Evolutionary conservation across 73 alveolate genomes (phyloP).

Genomic region (Paramecium pentaurelia): DNA sequence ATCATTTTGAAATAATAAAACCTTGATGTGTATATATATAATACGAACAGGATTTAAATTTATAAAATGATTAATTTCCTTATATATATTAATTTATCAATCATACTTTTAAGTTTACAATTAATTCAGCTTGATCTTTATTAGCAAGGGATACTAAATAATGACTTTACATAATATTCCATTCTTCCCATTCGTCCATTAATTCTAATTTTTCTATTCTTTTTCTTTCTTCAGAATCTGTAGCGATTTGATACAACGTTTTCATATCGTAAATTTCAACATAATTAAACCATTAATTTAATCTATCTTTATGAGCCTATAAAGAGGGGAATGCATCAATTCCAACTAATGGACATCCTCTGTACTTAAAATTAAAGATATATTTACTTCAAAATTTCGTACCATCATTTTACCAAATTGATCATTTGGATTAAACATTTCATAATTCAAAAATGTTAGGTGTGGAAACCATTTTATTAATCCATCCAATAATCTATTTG

Average conservation of each 20-base stretch:
- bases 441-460: conserved; percentile 76
- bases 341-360: conserved; percentile 85
- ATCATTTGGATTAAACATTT: conserved; percentile 92
- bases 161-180: conserved; percentile 86
- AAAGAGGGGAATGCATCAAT: conserved; percentile 81
- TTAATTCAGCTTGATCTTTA: not conserved
- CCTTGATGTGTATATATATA: too few species aligned
- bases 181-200: conserved; percentile 97
- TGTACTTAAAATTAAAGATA: not conserved
- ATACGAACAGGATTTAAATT: not conserved
- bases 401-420: conserved; percentile 93
- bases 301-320: conserved; percentile 75
- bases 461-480: conserved; percentile 66
- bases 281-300: conserved; percentile 71
- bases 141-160: conserved; percentile 65
- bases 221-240: conserved; percentile 75
- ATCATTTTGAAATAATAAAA: too few species aligned
- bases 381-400: conserved; percentile 79
- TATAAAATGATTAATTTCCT: not conserved
- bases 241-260: conserved; percentile 68
- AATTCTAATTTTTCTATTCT: conserved; percentile 88
- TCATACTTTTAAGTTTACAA: not conserved
- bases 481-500: conserved; percentile 72
- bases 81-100: not conserved
- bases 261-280: conserved; percentile 76